These are phyloP conservation scores for Trifolium subterraneum DNA, from an alignment of 306 rosid species.

Conservation along the genomic window DNA sequence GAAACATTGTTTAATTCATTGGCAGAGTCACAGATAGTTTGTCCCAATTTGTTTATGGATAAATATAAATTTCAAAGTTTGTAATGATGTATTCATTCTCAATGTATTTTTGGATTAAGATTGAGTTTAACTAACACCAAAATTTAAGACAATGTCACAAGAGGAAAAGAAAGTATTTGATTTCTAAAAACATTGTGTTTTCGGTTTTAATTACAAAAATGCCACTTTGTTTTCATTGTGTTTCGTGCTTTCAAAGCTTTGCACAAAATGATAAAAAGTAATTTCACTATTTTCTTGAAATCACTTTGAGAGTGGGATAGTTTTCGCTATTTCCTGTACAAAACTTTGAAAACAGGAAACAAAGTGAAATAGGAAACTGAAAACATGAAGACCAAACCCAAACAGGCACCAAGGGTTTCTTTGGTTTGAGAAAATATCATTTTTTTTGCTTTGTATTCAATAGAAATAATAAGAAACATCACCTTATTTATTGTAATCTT, in stretches of 20 bases:
- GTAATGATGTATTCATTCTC: background rate
- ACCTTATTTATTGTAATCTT: background rate
- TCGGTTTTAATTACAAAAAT: background rate
- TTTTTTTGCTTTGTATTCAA: background rate
- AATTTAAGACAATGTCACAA: slow-evolving; percentile 10
- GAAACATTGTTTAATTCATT: slow-evolving; percentile 24
- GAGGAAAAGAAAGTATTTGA: slow-evolving; percentile 14
- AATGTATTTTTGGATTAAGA: slow-evolving; percentile 17
- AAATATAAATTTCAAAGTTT: slow-evolving; percentile 6
- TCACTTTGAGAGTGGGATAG: background rate
- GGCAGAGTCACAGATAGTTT: slow-evolving; percentile 4
- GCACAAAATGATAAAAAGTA: background rate
- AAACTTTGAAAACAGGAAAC: background rate
- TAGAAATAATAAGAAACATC: background rate
- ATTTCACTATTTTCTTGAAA: background rate
- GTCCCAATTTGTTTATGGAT: background rate
- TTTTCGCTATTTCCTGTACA: background rate
- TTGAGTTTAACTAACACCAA: slow-evolving; percentile 10
- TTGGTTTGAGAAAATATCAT: background rate
- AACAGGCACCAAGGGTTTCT: background rate
- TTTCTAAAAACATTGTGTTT: background rate
- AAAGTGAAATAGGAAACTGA: background rate
- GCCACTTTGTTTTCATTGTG: background rate
- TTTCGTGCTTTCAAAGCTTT: slow-evolving; percentile 11
- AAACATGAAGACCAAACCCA: background rate